Conservation (phyloP, 192 early-diverging fungal genomes). For the Linnemannia elongata region DNA sequence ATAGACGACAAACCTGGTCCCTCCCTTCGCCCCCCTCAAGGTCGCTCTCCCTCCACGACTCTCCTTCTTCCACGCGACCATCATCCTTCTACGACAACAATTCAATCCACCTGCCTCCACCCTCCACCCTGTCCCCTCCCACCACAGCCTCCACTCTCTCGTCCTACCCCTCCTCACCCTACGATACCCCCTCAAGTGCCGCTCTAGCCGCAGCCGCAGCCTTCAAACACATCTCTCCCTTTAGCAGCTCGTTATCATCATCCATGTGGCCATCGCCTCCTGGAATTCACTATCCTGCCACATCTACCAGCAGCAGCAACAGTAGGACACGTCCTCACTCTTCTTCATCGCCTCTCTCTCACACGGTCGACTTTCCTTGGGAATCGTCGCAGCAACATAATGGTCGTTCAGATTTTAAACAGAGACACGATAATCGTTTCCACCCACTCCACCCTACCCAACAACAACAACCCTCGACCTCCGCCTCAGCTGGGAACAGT, state of each 20-base stretch:
- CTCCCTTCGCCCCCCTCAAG: neutral
- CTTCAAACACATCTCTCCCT: slow-evolving; percentile 1
- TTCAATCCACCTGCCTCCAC: neutral
- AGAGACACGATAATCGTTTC: neutral
- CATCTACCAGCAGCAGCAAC: neutral
- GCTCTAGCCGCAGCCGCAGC: neutral
- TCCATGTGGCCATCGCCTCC: neutral
- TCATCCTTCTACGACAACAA: neutral
- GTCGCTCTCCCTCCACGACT: neutral
- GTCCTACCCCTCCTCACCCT: neutral
- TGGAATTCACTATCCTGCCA: neutral
- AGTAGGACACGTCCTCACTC: neutral
- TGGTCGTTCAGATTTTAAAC: neutral
- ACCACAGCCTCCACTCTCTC: neutral
- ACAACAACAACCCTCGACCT: neutral
- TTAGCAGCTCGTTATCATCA: neutral
- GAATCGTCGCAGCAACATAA: neutral
- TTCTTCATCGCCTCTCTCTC: neutral
- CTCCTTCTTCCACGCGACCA: neutral
- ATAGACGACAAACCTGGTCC: neutral
- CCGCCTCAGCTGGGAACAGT: neutral
- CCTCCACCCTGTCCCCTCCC: neutral
- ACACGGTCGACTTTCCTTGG: neutral
- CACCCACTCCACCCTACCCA: neutral
- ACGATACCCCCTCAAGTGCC: neutral